phyloP scores from a whole-genome alignment of 805 yeast species.

The Kuraishia ogatae region DNA sequence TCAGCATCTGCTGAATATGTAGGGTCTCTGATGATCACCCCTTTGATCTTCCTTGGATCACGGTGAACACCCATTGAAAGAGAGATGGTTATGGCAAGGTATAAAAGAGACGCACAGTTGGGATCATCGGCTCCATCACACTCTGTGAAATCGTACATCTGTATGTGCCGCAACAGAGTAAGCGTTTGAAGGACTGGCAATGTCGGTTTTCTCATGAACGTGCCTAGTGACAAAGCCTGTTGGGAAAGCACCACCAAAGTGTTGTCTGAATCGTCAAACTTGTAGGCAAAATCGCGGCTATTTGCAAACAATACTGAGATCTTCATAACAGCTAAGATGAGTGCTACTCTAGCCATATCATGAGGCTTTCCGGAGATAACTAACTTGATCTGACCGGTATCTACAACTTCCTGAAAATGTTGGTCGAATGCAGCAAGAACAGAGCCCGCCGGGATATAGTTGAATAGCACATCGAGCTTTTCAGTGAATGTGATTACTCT shows the following conservation, averaged over 20 bases:
- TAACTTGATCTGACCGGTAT: slow-evolving; percentile 3
- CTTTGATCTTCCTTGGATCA: slow-evolving; percentile 5
- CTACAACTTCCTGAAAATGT: slow-evolving; percentile 5
- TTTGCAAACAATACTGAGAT: slow-evolving; percentile 2
- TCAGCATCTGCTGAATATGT: slow-evolving; percentile 2
- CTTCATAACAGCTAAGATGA: slow-evolving; percentile 10
- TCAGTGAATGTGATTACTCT: slow-evolving; percentile 10
- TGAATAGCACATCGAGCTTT: slow-evolving; percentile 9
- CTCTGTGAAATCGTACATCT: slow-evolving; percentile 3
- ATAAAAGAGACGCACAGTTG: slow-evolving; percentile 7
- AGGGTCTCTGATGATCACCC: slow-evolving; percentile 1
- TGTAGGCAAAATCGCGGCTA: background rate
- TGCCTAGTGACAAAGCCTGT: slow-evolving; percentile 6
- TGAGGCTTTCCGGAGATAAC: slow-evolving; percentile 5
- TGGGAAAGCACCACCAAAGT: slow-evolving; percentile 4
- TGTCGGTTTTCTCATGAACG: slow-evolving; percentile 9
- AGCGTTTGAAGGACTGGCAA: slow-evolving; percentile 9
- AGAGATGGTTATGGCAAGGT: slow-evolving; percentile 7
- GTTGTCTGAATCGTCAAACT: slow-evolving; percentile 3
- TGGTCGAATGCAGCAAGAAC: slow-evolving; percentile 5
- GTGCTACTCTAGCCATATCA: slow-evolving; percentile 10
- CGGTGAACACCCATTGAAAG: slow-evolving; percentile 15
- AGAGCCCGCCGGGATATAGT: slow-evolving; percentile 7
- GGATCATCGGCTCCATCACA: slow-evolving; percentile 13
- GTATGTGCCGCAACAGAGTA: slow-evolving; percentile 5